Conservation (phyloP, 371 early-diverging fungal genomes). For the Mortierella polycephala region DNA sequence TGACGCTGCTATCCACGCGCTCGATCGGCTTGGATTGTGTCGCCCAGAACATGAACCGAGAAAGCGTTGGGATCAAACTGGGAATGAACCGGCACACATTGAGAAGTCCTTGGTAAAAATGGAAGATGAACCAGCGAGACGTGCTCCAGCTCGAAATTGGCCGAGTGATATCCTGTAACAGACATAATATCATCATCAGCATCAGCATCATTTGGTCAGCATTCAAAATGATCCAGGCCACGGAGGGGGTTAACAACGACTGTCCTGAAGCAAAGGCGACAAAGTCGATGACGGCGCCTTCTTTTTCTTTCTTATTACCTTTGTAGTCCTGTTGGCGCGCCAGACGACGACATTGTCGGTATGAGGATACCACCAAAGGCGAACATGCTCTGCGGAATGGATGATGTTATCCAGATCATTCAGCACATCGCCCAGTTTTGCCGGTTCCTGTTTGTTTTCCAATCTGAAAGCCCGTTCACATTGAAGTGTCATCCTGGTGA, state of each 20-base stretch:
- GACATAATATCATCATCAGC: not conserved
- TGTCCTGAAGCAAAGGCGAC: not conserved
- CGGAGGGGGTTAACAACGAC: not conserved
- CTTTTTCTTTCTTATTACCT: slow-evolving; percentile 34
- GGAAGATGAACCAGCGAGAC: slow-evolving; percentile 61
- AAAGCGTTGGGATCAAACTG: slow-evolving; percentile 68
- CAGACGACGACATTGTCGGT: slow-evolving; percentile 82
- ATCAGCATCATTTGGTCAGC: too few species aligned
- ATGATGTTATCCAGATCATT: slow-evolving; percentile 66
- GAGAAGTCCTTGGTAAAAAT: slow-evolving; percentile 76
- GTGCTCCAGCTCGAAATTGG: slow-evolving; percentile 18
- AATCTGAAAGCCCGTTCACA: slow-evolving; percentile 76
- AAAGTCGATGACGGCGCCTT: not conserved
- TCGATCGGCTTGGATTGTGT: slow-evolving; percentile 60
- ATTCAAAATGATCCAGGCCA: slow-evolving; percentile 1
- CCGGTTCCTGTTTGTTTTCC: slow-evolving; percentile 76
- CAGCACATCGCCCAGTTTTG: slow-evolving; percentile 66
- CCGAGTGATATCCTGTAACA: slow-evolving; percentile 4
- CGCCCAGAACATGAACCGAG: slow-evolving; percentile 63
- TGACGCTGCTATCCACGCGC: slow-evolving; percentile 73
- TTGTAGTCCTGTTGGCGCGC: slow-evolving; percentile 75
- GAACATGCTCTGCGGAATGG: slow-evolving; percentile 79
- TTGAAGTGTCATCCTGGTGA: slow-evolving; percentile 77
- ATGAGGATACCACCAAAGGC: slow-evolving; percentile 91
- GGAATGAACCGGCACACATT: slow-evolving; percentile 71